phyloP scores from a whole-genome alignment of 257 asterid genomes.

The Ehretia macrophylla region DNA sequence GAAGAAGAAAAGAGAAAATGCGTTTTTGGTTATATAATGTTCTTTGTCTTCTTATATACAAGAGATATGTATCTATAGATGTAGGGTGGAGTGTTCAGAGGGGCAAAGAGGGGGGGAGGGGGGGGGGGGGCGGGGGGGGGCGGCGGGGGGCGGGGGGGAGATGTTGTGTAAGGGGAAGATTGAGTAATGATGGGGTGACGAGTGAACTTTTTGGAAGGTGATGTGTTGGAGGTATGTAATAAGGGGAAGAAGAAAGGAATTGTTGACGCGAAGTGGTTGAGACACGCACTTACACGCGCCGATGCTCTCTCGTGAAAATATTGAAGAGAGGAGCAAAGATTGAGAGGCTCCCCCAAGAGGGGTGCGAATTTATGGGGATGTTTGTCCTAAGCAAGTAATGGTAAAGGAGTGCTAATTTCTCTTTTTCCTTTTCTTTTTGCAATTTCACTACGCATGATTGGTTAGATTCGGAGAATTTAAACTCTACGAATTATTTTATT shows the following conservation, averaged over 20 bases:
- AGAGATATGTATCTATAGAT: neutral
- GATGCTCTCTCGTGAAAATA: conserved; percentile 44
- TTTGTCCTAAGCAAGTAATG: conserved; percentile 20
- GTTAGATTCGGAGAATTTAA: too few relatives aligned
- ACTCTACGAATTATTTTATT: too few relatives aligned
- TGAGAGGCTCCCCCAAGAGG: conserved; percentile 13
- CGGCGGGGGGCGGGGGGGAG: neutral
- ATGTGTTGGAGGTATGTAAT: neutral
- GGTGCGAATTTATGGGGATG: conserved; percentile 19
- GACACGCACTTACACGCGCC: conserved; percentile 27
- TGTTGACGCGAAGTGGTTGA: neutral
- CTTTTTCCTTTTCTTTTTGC: too few relatives aligned
- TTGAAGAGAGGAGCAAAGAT: neutral
- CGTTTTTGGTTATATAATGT: neutral
- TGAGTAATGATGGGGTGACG: conserved; percentile 3
- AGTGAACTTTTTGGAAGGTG: conserved; percentile 7
- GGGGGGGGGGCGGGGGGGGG: neutral
- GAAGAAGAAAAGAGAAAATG: conserved; percentile 4
- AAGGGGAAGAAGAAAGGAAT: neutral
- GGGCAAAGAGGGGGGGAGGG: neutral
- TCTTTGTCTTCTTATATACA: conserved; percentile 5
- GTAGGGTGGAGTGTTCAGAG: too few relatives aligned
- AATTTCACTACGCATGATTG: too few relatives aligned
- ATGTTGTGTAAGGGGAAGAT: neutral
- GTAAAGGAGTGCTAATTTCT: too few relatives aligned